Percentiles rank a stretch among this genome's conserved stretches.
These are phyloP conservation scores for Gracilariopsis chorda DNA, from an alignment of 23 red algal genomes.

Conservation along the genomic window DNA sequence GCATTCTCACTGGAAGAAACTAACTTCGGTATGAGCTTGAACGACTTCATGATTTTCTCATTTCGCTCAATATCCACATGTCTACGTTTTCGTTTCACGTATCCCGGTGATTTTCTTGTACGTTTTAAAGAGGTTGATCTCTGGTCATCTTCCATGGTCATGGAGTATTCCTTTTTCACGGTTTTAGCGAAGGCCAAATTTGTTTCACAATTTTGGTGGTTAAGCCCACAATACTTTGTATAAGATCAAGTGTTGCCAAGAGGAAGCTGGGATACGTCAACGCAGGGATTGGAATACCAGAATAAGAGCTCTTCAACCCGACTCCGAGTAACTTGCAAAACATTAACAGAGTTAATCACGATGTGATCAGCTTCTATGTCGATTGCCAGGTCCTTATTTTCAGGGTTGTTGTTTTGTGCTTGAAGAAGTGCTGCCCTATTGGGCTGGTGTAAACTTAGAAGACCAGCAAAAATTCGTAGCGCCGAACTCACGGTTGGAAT, in stretches of 20 bases:
- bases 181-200: background rate
- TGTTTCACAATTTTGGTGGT: conserved; percentile 10
- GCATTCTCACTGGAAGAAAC: conserved; percentile 4
- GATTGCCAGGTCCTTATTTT: background rate
- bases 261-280: background rate
- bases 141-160: background rate
- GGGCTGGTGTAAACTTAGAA: conserved; percentile 8
- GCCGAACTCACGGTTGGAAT: conserved; percentile 1
- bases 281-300: conserved; percentile 29
- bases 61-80: background rate
- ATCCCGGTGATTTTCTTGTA: conserved; percentile 25
- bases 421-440: conserved; percentile 3
- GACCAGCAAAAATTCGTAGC: conserved; percentile 1
- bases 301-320: conserved; percentile 7
- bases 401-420: background rate
- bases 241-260: background rate
- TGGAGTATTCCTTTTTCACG: background rate
- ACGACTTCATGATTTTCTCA: background rate
- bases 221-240: background rate
- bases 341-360: background rate
- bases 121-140: background rate
- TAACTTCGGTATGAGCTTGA: conserved; percentile 13
- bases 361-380: background rate
- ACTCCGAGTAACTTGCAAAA: background rate
- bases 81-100: conserved; percentile 17